A percentile compares a stretch with the other conserved stretches of the same genome.
phyloP scores from a whole-genome alignment of 768 basidiomycete genomes.

The Pluteus cervinus region DNA sequence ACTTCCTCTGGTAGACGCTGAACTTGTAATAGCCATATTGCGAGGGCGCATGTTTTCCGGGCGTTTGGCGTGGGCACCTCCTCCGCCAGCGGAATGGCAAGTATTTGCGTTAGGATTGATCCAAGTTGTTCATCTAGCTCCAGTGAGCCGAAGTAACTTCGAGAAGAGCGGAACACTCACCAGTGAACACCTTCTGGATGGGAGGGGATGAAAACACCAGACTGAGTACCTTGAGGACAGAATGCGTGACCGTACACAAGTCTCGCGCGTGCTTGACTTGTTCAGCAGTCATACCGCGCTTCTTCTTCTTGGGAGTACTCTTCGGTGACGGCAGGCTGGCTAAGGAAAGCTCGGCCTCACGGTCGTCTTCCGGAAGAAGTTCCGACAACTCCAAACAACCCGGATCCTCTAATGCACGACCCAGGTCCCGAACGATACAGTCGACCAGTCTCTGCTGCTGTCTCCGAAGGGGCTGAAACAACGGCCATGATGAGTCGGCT shows the following conservation, averaged over 20 bases:
- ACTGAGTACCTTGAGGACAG: conserved; percentile 60
- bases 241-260: conserved; percentile 66
- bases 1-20: conserved; percentile 63
- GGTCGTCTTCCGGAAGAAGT: conserved; percentile 20
- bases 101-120: conserved; percentile 52
- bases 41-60: conserved; percentile 78
- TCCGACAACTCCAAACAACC: conserved; percentile 16
- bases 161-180: no score
- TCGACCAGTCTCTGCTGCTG: conserved; percentile 44
- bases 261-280: conserved; percentile 79
- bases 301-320: conserved; percentile 60
- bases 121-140: conserved; percentile 51
- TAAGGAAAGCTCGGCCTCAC: conserved; percentile 18
- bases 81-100: conserved; percentile 67
- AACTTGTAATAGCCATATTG: conserved; percentile 67
- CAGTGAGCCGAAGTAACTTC: no score
- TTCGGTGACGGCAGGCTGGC: conserved; percentile 59
- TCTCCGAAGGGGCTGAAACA: conserved; percentile 65
- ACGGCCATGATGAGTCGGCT: conserved; percentile 57
- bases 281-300: conserved; percentile 67
- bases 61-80: conserved; percentile 75
- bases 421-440: conserved; percentile 64
- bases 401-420: conserved; percentile 60
- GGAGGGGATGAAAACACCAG: conserved; percentile 56
- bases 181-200: conserved; percentile 52